Conservation (phyloP, 164 flowering plant species). For the Magnolia sinica region DNA sequence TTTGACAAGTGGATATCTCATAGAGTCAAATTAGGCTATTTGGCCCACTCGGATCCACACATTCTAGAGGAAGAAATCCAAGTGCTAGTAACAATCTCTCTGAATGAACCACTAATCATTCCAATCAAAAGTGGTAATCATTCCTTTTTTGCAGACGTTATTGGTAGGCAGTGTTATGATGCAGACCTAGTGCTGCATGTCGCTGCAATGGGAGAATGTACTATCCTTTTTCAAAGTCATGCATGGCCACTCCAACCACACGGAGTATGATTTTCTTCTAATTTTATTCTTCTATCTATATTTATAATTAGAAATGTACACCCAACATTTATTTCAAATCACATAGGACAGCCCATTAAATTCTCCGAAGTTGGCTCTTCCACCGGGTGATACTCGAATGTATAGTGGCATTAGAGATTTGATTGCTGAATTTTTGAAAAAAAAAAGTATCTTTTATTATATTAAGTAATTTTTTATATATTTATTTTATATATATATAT, state of each 20-base stretch:
- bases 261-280: background rate
- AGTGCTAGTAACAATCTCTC: background rate
- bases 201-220: background rate
- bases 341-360: no score
- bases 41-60: background rate
- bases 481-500: no score
- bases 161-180: background rate
- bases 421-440: no score
- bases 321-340: no score
- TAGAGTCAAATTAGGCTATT: background rate
- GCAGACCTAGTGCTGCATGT: background rate
- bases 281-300: no score
- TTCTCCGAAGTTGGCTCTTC: no score
- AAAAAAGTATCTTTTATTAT: no score
- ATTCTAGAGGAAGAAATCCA: constrained; percentile 1
- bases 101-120: background rate
- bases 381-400: no score
- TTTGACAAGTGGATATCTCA: background rate
- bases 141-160: background rate
- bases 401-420: no score
- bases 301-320: no score
- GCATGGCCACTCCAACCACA: background rate
- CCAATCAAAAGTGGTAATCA: background rate
- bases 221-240: no score
- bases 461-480: no score